Evolutionary conservation across 2,329 filamentous ascomycete species (phyloP).

Genomic region (Calonectria multiphialidica): DNA sequence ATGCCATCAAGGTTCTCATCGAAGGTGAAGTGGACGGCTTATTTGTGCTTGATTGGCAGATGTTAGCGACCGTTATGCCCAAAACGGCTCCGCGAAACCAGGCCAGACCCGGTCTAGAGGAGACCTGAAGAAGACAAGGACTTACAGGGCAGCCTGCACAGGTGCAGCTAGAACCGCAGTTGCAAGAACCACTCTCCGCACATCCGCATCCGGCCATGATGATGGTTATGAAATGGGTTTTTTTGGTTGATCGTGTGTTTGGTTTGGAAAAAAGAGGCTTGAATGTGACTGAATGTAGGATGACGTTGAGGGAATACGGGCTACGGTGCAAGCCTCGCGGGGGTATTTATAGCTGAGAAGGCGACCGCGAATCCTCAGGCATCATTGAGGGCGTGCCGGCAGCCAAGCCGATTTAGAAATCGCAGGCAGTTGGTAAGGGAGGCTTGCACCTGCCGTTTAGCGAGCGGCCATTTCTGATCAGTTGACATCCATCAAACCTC

Average conservation of each 20-base stretch:
- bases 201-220: slow-evolving; percentile 59
- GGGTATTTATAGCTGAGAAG: slow-evolving; percentile 12
- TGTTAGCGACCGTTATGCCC: slow-evolving; percentile 26
- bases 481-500: neutral
- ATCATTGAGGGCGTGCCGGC: neutral
- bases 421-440: neutral
- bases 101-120: slow-evolving; percentile 18
- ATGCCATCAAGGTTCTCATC: slow-evolving; percentile 43
- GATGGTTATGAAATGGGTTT: slow-evolving; percentile 31
- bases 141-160: slow-evolving; percentile 59
- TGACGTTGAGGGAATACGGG: slow-evolving; percentile 5
- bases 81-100: neutral
- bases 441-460: neutral
- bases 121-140: slow-evolving; percentile 10
- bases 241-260: slow-evolving; percentile 14
- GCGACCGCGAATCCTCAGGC: slow-evolving; percentile 9
- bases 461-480: neutral
- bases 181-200: slow-evolving; percentile 54
- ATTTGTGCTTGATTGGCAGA: slow-evolving; percentile 46
- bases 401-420: neutral
- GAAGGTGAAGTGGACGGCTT: slow-evolving; percentile 25
- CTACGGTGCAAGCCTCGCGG: neutral
- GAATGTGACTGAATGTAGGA: slow-evolving; percentile 12
- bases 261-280: neutral
- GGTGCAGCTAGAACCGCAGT: slow-evolving; percentile 57